These are phyloP conservation scores for Bipolaris cookei DNA, from an alignment of 2,329 filamentous ascomycete genomes.

Conservation along the genomic window DNA sequence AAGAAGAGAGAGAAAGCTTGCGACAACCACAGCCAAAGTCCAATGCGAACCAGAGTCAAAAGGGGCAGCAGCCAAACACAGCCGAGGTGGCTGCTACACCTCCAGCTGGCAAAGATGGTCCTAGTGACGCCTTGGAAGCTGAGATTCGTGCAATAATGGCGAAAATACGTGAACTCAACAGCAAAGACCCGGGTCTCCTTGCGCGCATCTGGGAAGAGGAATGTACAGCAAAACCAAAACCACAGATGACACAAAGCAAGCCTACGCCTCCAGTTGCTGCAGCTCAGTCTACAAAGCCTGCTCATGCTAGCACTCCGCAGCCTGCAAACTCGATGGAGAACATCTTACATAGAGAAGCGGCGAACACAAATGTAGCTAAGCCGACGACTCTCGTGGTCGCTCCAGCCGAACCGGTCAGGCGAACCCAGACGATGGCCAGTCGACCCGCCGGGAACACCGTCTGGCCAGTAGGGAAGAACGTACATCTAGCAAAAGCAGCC, in stretches of 20 bases:
- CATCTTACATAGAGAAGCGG: conserved; percentile 25
- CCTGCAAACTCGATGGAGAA: conserved; percentile 32
- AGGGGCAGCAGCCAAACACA: conserved; percentile 30
- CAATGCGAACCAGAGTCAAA: conserved; percentile 30
- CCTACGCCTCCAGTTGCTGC: conserved; percentile 28
- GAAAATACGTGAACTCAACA: conserved; percentile 64
- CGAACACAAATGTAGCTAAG: conserved; percentile 9
- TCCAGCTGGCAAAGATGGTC: neutral
- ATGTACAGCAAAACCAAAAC: conserved; percentile 48
- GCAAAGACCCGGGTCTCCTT: conserved; percentile 61
- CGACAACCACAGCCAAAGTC: conserved; percentile 30
- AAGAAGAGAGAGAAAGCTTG: conserved; percentile 29
- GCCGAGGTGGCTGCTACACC: conserved; percentile 12
- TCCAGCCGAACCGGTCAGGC: conserved; percentile 10
- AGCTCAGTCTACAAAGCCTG: conserved; percentile 16
- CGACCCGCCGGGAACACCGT: conserved; percentile 46
- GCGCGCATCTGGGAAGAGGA: conserved; percentile 64
- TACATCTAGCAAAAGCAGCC: conserved; percentile 58
- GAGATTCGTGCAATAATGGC: conserved; percentile 63
- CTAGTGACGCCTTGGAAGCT: conserved; percentile 52
- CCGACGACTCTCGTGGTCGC: conserved; percentile 6
- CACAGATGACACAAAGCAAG: conserved; percentile 30
- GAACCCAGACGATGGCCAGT: conserved; percentile 8
- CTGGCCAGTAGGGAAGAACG: conserved; percentile 61
- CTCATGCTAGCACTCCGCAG: conserved; percentile 18